Percentiles rank a stretch among this genome's conserved stretches.
These are phyloP conservation scores for Trichoderma breve DNA, from an alignment of 2,329 filamentous ascomycete species.

Conservation along the genomic window DNA sequence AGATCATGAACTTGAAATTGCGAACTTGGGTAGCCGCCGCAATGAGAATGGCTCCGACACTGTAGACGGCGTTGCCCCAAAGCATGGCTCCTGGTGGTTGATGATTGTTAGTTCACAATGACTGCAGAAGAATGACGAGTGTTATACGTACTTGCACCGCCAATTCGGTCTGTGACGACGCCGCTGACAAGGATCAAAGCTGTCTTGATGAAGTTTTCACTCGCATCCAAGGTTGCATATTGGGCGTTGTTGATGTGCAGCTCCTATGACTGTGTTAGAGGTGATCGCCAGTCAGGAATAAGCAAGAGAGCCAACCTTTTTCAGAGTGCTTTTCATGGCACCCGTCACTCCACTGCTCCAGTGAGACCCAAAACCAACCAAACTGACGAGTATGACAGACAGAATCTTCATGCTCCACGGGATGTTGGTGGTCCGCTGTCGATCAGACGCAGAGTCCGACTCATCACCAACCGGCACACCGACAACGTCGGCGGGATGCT, in stretches of 20 bases:
- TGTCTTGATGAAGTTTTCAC: constrained; percentile 61
- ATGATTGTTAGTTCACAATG: neutral
- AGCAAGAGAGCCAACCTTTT: constrained; percentile 41
- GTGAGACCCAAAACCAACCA: constrained; percentile 58
- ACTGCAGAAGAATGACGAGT: neutral
- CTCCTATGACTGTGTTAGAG: constrained; percentile 33
- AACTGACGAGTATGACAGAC: constrained; percentile 12
- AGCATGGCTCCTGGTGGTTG: constrained; percentile 47
- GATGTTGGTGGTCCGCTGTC: neutral
- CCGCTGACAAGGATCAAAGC: constrained; percentile 54
- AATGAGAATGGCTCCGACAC: constrained; percentile 56
- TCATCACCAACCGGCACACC: neutral
- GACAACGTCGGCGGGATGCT: neutral
- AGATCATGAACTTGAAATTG: constrained; percentile 60
- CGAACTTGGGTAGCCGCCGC: constrained; percentile 56
- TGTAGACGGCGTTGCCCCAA: constrained; percentile 61
- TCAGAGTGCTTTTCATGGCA: constrained; percentile 60
- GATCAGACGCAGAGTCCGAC: neutral
- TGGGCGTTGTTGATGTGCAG: constrained; percentile 59
- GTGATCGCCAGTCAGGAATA: neutral
- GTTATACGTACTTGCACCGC: constrained; percentile 47
- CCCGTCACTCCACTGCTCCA: constrained; percentile 61
- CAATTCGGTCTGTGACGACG: constrained; percentile 56
- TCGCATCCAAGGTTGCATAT: constrained; percentile 57
- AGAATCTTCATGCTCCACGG: constrained; percentile 13